Evolutionary conservation across 2,329 filamentous ascomycete species (phyloP).

Genomic region (Sporothrix globosa): DNA sequence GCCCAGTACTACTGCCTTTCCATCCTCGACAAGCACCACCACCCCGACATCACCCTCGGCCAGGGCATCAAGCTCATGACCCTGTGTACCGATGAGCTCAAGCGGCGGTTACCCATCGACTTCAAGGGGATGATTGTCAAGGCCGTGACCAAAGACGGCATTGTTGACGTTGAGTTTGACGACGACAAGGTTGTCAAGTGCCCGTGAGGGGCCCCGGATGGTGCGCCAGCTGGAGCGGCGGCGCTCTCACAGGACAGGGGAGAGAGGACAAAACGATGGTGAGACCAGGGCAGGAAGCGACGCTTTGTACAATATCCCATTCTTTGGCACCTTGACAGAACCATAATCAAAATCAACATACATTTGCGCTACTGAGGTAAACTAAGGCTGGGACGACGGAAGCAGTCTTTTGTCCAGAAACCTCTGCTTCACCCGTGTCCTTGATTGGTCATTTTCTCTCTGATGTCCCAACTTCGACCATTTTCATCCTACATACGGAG

Average conservation of each 20-base stretch:
- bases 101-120: constrained; percentile 94
- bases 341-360: constrained; percentile 26
- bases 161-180: constrained; percentile 81
- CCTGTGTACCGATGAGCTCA: constrained; percentile 96
- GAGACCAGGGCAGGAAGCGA: background rate
- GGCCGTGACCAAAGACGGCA: constrained; percentile 91
- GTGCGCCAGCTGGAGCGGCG: background rate
- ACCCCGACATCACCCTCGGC: constrained; percentile 86
- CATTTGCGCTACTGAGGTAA: constrained; percentile 3
- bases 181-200: constrained; percentile 73
- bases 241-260: background rate
- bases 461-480: background rate
- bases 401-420: background rate
- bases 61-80: constrained; percentile 89
- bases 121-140: constrained; percentile 98
- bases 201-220: constrained; percentile 47
- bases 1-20: constrained; percentile 99
- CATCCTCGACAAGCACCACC: constrained; percentile 97
- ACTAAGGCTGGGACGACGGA: background rate
- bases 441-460: background rate
- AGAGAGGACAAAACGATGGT: background rate
- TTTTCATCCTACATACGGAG: background rate
- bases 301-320: constrained; percentile 25
- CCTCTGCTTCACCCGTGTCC: background rate
- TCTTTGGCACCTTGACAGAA: constrained; percentile 21